Evolutionary conservation across 2,329 filamentous ascomycete genomes (phyloP).

Genomic region (Trichophyton equinum): DNA sequence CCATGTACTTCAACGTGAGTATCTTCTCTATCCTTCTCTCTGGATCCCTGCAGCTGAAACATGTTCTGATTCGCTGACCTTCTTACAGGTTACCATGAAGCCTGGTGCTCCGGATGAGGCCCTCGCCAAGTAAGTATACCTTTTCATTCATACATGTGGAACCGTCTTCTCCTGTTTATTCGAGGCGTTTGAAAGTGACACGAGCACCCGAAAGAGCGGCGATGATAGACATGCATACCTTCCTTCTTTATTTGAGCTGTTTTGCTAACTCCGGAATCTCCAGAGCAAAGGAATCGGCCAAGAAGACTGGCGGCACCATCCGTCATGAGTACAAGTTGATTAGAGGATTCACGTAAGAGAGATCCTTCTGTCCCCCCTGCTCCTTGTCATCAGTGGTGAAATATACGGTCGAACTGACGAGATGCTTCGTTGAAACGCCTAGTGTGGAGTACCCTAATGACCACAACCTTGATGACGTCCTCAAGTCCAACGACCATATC

Average conservation of each 20-base stretch:
- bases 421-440: background rate
- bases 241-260: background rate
- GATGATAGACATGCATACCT: background rate
- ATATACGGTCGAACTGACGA: background rate
- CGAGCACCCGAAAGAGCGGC: background rate
- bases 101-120: conserved; percentile 53
- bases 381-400: background rate
- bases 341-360: conserved; percentile 72
- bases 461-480: conserved; percentile 42
- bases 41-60: background rate
- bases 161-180: background rate
- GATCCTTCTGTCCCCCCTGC: background rate
- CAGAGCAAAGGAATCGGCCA: conserved; percentile 65
- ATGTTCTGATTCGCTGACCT: background rate
- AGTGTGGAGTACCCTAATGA: conserved; percentile 65
- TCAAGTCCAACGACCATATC: conserved; percentile 59
- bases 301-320: conserved; percentile 69
- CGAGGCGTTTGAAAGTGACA: background rate
- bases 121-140: conserved; percentile 48
- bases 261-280: conserved; percentile 10
- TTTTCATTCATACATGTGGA: background rate
- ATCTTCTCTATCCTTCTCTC: background rate
- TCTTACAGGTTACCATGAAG: conserved; percentile 63
- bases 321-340: conserved; percentile 72
- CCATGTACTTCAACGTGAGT: conserved; percentile 6